Evolutionary conservation across 345 rosid species (phyloP).

Genomic region (Syzygium aqueum): DNA sequence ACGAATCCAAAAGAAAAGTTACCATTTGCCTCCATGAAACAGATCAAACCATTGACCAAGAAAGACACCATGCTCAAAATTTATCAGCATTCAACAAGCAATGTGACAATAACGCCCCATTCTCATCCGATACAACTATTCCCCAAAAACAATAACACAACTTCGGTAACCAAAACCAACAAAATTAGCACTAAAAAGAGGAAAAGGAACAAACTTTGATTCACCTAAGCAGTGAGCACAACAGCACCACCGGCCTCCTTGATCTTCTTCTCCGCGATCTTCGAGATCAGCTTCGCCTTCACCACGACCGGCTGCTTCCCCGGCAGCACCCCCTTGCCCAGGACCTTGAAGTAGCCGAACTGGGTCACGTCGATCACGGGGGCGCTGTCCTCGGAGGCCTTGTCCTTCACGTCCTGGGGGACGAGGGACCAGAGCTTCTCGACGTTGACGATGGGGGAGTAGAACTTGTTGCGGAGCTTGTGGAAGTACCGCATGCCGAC

Average conservation of each 20-base stretch:
- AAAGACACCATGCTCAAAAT: background rate
- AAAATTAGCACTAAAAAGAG: background rate
- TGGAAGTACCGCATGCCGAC: conserved; percentile 53
- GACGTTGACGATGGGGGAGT: conserved; percentile 57
- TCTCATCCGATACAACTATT: background rate
- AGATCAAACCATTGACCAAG: background rate
- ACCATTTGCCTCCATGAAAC: background rate
- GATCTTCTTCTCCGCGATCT: conserved; percentile 64
- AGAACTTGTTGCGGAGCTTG: conserved; percentile 55
- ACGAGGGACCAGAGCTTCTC: conserved; percentile 63
- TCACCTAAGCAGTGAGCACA: conserved; percentile 27
- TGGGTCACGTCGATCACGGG: conserved; percentile 56
- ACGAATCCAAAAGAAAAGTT: background rate
- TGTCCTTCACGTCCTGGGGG: conserved; percentile 43
- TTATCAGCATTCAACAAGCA: background rate
- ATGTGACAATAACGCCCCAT: background rate
- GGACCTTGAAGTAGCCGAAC: conserved; percentile 49
- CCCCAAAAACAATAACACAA: background rate
- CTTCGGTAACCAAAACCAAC: background rate
- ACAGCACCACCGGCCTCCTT: conserved; percentile 68
- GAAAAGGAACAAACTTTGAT: background rate
- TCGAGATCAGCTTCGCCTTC: conserved; percentile 53
- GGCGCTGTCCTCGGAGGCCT: conserved; percentile 39
- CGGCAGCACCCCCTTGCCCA: conserved; percentile 45
- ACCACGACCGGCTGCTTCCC: conserved; percentile 47